Base-by-base conservation (phyloP, 768 basidiomycete species). In the Mrakia hoshinonis region DNA sequence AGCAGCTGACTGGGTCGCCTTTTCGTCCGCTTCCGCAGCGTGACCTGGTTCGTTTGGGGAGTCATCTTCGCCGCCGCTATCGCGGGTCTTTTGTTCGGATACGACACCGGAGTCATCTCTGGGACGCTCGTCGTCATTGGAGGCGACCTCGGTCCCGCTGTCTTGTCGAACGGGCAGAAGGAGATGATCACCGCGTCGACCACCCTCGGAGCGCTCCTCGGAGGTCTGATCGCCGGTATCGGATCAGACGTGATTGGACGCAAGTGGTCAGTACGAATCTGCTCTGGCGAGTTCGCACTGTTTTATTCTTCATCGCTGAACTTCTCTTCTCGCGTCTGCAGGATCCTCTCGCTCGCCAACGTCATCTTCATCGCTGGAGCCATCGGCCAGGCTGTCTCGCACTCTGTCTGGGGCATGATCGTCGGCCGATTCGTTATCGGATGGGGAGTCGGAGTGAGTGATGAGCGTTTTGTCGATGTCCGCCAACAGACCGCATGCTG, bases 151-250 rank as follows among this genome's bases (percentile, higher is more conserved):
- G 87, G 87, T 4, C 83, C 86, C 9, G 77, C 80, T 12, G 77
- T 77, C 13, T 81, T 90, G 26, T 85, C 86, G 2, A 81, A 85
- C 73, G 82, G 83, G 46, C 86, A 90, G 77, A 88, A 89, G 82
- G 90, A 91, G 83, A 83, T 90, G 43, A 89, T 91, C 77, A 90
- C 89, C 0, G 88, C 88, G 7, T 81, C 89, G 0, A 90, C 89
- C 0, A 91, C 89, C 0, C 82, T 90, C 34, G 89, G 88, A 13
- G 90, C 90, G 0, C 82, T 91, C 5, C 71, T 91, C 2, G 90
- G 89, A n/a, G 87, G 88, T 62, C 82, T 91, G 5, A 81, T 81
- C 9, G 87, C 87, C 4, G 89, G 89, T 13, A 80, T 86, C 49
- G 79, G 88, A 66, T 88, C 87, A 13, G 89, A 90, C 75, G 85